A percentile compares a stretch with the other conserved stretches of the same genome.
phyloP scores from a whole-genome alignment of 1,139 yeast genomes.

The Nakaseomyces sp. region DNA sequence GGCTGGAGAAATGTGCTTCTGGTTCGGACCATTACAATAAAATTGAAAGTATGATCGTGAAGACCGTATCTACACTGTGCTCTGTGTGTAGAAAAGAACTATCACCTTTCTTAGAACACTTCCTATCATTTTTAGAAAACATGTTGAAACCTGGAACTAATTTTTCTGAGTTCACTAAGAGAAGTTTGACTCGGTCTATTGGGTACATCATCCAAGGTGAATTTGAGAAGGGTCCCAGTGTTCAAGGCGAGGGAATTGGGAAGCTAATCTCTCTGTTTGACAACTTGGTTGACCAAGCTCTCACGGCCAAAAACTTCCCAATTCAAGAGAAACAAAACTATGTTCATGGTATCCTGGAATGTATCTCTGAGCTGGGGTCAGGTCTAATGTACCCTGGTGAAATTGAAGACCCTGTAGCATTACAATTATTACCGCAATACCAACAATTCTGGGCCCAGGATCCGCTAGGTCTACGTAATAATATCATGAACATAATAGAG shows the following conservation, averaged over 20 bases:
- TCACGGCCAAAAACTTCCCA: conserved; percentile 11
- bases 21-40: conserved; percentile 18
- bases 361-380: conserved; percentile 59
- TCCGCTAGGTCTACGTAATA: conserved; percentile 33
- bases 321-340: conserved; percentile 30
- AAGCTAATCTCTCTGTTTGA: conserved; percentile 27
- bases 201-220: conserved; percentile 50
- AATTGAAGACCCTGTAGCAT: conserved; percentile 28
- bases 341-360: conserved; percentile 46
- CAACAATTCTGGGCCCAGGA: conserved; percentile 34
- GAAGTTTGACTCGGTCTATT: conserved; percentile 52
- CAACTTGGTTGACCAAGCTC: conserved; percentile 16
- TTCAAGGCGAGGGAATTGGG: conserved; percentile 33
- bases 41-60: conserved; percentile 40
- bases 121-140: conserved; percentile 44
- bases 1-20: conserved; percentile 28
- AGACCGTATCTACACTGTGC: conserved; percentile 52
- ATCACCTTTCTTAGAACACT: conserved; percentile 40
- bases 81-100: conserved; percentile 48
- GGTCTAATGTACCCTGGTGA: conserved; percentile 58
- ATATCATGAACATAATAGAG: conserved; percentile 32
- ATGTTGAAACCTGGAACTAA: conserved; percentile 39
- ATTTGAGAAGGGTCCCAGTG: conserved; percentile 37
- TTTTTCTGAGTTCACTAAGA: conserved; percentile 47
- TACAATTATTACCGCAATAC: conserved; percentile 27